A percentile compares a stretch with the other conserved stretches of the same genome.
Conservation (phyloP, 1,139 yeast species). For the Williopsis jadinii region DNA sequence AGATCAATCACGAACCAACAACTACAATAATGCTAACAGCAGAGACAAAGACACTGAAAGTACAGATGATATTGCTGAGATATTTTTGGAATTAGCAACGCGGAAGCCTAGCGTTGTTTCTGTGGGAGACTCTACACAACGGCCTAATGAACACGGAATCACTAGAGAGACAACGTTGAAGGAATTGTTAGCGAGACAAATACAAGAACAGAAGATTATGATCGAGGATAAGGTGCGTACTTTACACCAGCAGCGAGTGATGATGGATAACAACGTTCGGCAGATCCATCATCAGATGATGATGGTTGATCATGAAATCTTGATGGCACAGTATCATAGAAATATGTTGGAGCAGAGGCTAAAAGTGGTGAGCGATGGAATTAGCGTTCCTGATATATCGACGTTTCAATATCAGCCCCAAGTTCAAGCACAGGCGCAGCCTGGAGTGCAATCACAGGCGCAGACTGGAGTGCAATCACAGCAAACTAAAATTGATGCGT, state of each 20-base stretch:
- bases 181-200: background rate
- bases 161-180: background rate
- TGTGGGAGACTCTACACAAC: no score
- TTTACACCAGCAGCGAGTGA: background rate
- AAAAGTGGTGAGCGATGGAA: background rate
- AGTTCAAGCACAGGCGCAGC: no score
- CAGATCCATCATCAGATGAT: background rate
- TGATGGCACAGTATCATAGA: background rate
- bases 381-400: no score
- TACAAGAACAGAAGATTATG: background rate
- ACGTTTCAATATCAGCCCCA: no score
- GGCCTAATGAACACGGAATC: no score
- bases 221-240: background rate
- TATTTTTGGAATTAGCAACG: background rate
- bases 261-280: background rate
- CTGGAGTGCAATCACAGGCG: no score
- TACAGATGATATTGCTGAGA: background rate
- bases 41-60: background rate
- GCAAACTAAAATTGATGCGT: no score
- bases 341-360: background rate
- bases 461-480: no score
- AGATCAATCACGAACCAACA: background rate
- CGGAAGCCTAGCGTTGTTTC: background rate
- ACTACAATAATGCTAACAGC: background rate
- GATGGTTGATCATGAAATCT: background rate